Conservation (phyloP, 2,329 filamentous ascomycete genomes). For the Leptographium galeiforme region DNA sequence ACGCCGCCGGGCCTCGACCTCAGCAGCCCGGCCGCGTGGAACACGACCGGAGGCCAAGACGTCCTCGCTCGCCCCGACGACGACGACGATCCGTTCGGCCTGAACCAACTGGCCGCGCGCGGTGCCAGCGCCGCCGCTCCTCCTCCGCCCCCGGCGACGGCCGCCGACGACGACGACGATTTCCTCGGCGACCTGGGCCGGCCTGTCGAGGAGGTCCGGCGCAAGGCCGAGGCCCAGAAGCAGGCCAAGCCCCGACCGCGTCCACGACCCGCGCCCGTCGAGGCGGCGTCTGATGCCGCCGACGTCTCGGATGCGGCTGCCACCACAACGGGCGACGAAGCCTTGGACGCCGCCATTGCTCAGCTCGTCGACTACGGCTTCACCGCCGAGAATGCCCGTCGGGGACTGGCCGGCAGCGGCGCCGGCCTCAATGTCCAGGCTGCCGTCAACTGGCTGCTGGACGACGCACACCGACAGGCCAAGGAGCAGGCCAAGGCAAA, state of each 20-base stretch:
- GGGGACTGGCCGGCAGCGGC: slow-evolving; percentile 68
- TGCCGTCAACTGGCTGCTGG: slow-evolving; percentile 78
- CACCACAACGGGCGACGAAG: slow-evolving; percentile 34
- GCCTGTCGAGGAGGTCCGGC: slow-evolving; percentile 50
- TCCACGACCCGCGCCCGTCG: slow-evolving; percentile 25
- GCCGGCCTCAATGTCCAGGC: slow-evolving; percentile 70
- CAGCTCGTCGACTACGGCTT: slow-evolving; percentile 95
- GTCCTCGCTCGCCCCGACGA: slow-evolving; percentile 26
- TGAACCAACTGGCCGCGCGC: slow-evolving; percentile 48
- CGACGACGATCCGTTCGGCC: slow-evolving; percentile 81
- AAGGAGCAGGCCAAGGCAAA: slow-evolving; percentile 50
- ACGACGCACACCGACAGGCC: slow-evolving; percentile 77
- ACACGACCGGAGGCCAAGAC: slow-evolving; percentile 13
- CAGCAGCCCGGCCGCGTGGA: slow-evolving; percentile 41
- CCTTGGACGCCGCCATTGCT: slow-evolving; percentile 66
- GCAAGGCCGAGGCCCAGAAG: slow-evolving; percentile 24
- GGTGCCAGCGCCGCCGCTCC: slow-evolving; percentile 12
- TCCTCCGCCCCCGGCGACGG: slow-evolving; percentile 16
- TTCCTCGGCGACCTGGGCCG: slow-evolving; percentile 51
- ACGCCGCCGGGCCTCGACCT: slow-evolving; percentile 33
- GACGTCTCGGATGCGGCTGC: slow-evolving; percentile 16
- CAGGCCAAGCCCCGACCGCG: slow-evolving; percentile 16
- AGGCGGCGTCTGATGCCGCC: slow-evolving; percentile 32
- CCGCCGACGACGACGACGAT: slow-evolving; percentile 45
- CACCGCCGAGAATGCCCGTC: slow-evolving; percentile 64